Base-by-base conservation (phyloP, 495 filamentous ascomycete genomes). In the Glarea lozoyensis region DNA sequence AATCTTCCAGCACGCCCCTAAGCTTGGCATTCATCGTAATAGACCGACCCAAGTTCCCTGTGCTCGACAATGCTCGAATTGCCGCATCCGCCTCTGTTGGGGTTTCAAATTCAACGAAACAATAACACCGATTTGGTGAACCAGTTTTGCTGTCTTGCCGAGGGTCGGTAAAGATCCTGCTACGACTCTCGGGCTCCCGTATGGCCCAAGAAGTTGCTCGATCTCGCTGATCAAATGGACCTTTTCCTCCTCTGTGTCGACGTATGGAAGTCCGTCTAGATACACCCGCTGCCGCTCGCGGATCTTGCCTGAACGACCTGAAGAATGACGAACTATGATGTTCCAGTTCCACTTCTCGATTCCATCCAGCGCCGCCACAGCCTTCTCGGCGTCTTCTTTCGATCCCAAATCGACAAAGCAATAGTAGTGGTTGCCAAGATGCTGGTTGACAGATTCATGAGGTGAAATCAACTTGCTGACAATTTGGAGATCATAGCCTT, bases 401-500 rank as follows among this genome's bases (percentile, higher is more conserved):
- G 61, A 74, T 33, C 58, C 54, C 38, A 84, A 70, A 54, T 84
- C 81, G 15, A 84, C 75, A 52, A 83, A 84, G 48, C 76, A 72
- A 61, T 79, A 82, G 60, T 84, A 74, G 53, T 81, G 71, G 48
- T 78, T 69, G 44, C 75, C 76, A 0, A 69, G 61, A 29, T 68
- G 65, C 20, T 67, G 60, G 25, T 63, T 59, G 40, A 70, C 69
- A 12, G 71, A 67, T 2, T 68, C 64, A 50, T 78, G 75, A 12
- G 76, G 73, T 11, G 70, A 61, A 47, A 82, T 73, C 31, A 80
- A 62, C 61, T 83, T 82, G 69, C 76, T 79, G 35, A 83, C 68
- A 17, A 74, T 69, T 50, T 76, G 66, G 39, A 79, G 51, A 4
- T 73, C 64, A 56, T 68, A 80, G 11, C 63, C 74, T 13, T 66